Evolutionary conservation across 2,329 filamentous ascomycete genomes (phyloP).

Genomic region (Claviceps purpurea): DNA sequence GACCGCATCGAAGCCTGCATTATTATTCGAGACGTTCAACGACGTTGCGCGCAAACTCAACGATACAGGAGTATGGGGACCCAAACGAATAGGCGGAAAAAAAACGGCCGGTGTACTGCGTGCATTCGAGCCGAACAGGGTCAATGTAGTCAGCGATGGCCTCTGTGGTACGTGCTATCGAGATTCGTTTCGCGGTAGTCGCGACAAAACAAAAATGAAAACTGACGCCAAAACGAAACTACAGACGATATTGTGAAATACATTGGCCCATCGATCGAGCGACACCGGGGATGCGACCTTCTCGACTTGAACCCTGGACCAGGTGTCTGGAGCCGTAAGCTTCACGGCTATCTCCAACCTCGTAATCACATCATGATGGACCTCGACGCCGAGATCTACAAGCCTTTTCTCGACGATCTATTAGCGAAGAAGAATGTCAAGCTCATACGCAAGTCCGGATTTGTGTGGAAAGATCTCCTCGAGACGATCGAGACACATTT

Average conservation of each 20-base stretch:
- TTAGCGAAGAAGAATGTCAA: constrained; percentile 32
- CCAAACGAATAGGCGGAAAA: constrained; percentile 2
- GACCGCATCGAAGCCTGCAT: neutral
- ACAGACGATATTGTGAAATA: constrained; percentile 57
- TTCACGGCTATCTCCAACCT: constrained; percentile 64
- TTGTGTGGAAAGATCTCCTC: constrained; percentile 47
- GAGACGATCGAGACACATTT: constrained; percentile 36
- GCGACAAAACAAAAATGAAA: neutral
- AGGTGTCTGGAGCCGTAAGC: constrained; percentile 64
- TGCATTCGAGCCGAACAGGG: constrained; percentile 22
- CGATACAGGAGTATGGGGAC: constrained; percentile 15
- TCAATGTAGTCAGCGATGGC: constrained; percentile 38
- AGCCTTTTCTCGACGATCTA: constrained; percentile 46
- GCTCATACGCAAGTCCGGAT: constrained; percentile 41
- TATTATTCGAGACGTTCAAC: constrained; percentile 2
- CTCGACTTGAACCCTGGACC: constrained; percentile 75
- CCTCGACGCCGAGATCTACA: constrained; percentile 45
- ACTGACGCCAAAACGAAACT: neutral
- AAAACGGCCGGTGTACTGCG: constrained; percentile 5
- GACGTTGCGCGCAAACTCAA: constrained; percentile 14
- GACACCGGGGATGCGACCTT: constrained; percentile 67
- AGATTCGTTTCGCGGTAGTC: neutral
- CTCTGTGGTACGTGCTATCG: constrained; percentile 34
- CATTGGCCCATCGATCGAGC: constrained; percentile 52
- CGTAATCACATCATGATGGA: constrained; percentile 77